Base-by-base conservation (phyloP, 108 stramenopile genomes). In the Aurantiochytrium sp. region DNA sequence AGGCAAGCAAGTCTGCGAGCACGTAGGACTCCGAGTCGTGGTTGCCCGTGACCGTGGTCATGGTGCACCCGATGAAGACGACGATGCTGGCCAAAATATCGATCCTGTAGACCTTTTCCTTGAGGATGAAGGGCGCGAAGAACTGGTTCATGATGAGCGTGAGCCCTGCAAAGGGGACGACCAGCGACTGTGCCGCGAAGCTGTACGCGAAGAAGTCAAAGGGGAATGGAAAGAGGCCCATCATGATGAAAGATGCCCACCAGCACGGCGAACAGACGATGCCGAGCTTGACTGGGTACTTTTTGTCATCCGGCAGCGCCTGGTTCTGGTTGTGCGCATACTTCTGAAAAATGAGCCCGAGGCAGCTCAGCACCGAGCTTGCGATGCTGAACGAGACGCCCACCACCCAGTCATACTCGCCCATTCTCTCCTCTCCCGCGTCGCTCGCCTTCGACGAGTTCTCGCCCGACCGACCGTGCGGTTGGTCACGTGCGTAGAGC, bases 201-300 rank as follows among this genome's bases (percentile, higher is more conserved):
- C 42, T 48, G 2, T 39, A 81, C 15, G 73, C 73, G 24, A 81
- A 81, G 32, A 81, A 81, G 45, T 81, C 73, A 1, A 81, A 81
- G n/a, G 73, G 73, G 45, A 81, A 81, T n/a, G 73, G 73, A 48
- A 81, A 81, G 12, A 81, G 73, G 17, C 73, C 73, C 73, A 81
- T 81, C 73, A 81, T 81, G 73, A 81, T 81, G 45, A 81, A 81
- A n/a, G 73, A 81, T 15, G 73, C 73, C 73, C 73, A 81, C 73
- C 73, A 81, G 24, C 73, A 81, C 21, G 73, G 73, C 39, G 42
- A 48, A 24, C 73, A 81, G 10, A 81, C 73, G 30, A 81, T 81
- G 12, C 73, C 73, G 17, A 48, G 27, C 39, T 30, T 81, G 2
- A 81, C 73, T 0, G 73, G 73, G 73, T 81, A 81, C 73, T 81